Evolutionary conservation across 441 rosid genomes (phyloP).

Genomic region (Theobroma grandiflorum): DNA sequence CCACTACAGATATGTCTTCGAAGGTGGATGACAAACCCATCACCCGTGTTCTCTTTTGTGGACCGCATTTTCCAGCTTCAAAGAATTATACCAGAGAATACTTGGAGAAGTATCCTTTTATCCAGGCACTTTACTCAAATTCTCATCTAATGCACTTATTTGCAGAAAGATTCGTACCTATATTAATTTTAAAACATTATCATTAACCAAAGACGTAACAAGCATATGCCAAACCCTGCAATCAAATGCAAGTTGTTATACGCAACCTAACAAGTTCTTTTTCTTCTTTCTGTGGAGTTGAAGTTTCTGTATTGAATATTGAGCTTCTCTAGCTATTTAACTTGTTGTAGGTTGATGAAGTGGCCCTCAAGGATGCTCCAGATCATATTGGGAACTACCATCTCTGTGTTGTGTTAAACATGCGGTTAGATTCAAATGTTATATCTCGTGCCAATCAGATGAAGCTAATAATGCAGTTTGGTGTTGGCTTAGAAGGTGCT

Average conservation of each 20-base stretch:
- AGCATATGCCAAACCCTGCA: background rate
- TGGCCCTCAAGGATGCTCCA: constrained; percentile 57
- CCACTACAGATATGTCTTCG: constrained; percentile 24
- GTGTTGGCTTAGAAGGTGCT: constrained; percentile 92
- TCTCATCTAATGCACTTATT: background rate
- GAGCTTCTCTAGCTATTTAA: background rate
- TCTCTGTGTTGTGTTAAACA: constrained; percentile 62
- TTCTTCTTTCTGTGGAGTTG: background rate
- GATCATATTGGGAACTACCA: constrained; percentile 65
- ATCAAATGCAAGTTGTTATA: background rate
- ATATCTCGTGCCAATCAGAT: constrained; percentile 67
- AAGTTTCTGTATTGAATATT: background rate
- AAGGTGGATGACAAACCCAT: constrained; percentile 37
- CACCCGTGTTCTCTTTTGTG: constrained; percentile 86
- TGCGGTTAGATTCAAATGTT: constrained; percentile 60
- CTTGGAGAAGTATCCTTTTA: constrained; percentile 62
- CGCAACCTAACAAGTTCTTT: background rate
- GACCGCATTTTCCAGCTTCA: constrained; percentile 71
- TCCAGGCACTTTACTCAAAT: constrained; percentile 53
- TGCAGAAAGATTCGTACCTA: background rate
- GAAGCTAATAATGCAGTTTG: constrained; percentile 89
- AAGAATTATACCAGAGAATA: constrained; percentile 80
- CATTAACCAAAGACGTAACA: background rate
- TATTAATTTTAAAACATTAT: background rate
- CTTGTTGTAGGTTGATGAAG: constrained; percentile 71